Evolutionary conservation across 257 asterid genomes (phyloP).

Genomic region (Solanum bulbocastanum): DNA sequence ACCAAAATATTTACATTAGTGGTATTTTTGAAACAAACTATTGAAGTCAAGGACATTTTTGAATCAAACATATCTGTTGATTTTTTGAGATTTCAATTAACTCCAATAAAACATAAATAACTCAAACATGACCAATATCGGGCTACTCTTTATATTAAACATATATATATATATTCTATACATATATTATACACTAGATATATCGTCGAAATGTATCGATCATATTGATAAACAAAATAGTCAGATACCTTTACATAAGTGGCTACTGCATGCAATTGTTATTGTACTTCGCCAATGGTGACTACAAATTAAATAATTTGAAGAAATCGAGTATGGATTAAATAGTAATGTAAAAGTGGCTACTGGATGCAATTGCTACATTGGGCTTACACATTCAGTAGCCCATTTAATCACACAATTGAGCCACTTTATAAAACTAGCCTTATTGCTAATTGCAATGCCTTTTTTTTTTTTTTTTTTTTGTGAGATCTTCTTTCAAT

Average conservation of each 20-base stretch:
- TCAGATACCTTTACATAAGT: too few relatives aligned
- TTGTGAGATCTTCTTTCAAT: too few relatives aligned
- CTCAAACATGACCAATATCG: neutral
- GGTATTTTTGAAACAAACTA: neutral
- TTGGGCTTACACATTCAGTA: neutral
- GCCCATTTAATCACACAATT: neutral
- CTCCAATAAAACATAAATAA: neutral
- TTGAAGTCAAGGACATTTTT: too few relatives aligned
- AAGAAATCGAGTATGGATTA: neutral
- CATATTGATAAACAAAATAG: neutral
- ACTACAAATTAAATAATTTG: too few relatives aligned
- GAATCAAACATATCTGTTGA: too few relatives aligned
- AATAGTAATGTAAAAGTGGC: neutral
- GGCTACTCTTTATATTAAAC: neutral
- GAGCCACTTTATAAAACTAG: neutral
- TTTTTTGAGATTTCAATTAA: too few relatives aligned
- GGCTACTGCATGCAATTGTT: too few relatives aligned
- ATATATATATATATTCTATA: too few relatives aligned
- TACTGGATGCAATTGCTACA: neutral
- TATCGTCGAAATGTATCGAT: neutral
- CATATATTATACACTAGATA: neutral
- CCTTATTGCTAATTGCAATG: neutral
- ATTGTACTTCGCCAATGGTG: too few relatives aligned
- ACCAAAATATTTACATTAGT: too few relatives aligned
- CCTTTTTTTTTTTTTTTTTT: too few relatives aligned